phyloP scores from a whole-genome alignment of 208 protist genomes.

The Acanthamoeba polyphaga region DNA sequence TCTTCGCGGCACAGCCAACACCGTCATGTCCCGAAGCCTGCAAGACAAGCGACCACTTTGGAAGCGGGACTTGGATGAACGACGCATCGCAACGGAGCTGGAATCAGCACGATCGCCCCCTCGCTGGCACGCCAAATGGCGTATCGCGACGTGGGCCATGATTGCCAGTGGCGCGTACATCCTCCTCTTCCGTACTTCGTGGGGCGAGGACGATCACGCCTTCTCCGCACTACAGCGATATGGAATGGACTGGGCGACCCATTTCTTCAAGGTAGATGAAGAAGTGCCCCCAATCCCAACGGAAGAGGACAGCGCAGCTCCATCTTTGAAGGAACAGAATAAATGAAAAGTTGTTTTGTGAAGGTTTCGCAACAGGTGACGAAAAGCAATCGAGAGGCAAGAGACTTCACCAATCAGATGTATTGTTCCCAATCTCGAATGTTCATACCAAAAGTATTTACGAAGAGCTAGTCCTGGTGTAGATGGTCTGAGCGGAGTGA shows the following conservation, averaged over 20 bases:
- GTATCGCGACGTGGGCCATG: neutral
- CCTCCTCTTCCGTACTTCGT: conserved; percentile 40
- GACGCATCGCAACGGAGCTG: conserved; percentile 13
- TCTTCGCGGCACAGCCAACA: neutral
- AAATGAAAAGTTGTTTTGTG: neutral
- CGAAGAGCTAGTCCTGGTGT: conserved; percentile 85
- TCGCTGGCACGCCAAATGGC: conserved; percentile 1
- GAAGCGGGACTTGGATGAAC: conserved; percentile 49
- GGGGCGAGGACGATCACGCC: conserved; percentile 37
- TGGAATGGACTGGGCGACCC: neutral
- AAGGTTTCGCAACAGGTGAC: neutral
- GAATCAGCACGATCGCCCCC: neutral
- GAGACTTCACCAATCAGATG: neutral
- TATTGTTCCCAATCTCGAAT: conserved; percentile 23
- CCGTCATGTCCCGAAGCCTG: neutral
- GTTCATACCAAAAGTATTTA: conserved; percentile 53
- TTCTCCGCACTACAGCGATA: neutral
- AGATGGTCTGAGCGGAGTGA: conserved; percentile 85
- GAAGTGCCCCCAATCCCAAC: neutral
- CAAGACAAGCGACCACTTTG: conserved; percentile 8
- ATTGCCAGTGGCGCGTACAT: conserved; percentile 7
- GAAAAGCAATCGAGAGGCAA: neutral
- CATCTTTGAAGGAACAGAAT: neutral
- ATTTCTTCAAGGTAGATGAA: neutral
- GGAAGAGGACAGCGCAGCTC: no score